These are phyloP conservation scores for Leccinum rimulosum DNA, from an alignment of 768 basidiomycete species.

Conservation along the genomic window DNA sequence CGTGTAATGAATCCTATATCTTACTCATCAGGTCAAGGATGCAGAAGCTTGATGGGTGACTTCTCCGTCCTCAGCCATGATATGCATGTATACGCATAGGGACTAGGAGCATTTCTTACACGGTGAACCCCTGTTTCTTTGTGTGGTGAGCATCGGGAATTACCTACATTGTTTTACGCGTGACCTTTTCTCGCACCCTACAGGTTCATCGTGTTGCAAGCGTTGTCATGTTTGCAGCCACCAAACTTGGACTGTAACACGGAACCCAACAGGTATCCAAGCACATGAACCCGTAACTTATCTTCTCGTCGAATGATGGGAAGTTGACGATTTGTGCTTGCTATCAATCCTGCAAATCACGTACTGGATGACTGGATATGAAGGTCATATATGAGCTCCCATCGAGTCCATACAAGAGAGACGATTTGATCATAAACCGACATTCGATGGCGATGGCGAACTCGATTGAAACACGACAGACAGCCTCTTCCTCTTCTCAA, in stretches of 20 bases:
- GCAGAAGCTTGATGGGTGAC: conserved; percentile 24
- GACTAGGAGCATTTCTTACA: conserved; percentile 50
- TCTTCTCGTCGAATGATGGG: too few species aligned
- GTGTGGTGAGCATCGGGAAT: conserved; percentile 35
- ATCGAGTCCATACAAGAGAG: too few species aligned
- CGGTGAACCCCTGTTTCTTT: conserved; percentile 56
- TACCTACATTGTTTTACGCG: background rate
- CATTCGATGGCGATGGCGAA: too few species aligned
- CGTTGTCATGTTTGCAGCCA: conserved; percentile 10
- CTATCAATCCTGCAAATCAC: too few species aligned
- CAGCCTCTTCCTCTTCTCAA: too few species aligned
- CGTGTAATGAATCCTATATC: conserved; percentile 15
- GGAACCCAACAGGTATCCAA: background rate
- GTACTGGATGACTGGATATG: too few species aligned
- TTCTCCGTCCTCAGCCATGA: conserved; percentile 8
- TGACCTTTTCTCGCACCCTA: conserved; percentile 6
- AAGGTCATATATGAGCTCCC: too few species aligned
- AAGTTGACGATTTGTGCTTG: too few species aligned
- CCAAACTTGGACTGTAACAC: conserved; percentile 7
- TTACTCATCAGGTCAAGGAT: conserved; percentile 12
- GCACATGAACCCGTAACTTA: too few species aligned
- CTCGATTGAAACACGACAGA: too few species aligned
- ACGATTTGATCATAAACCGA: too few species aligned
- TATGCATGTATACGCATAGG: conserved; percentile 34
- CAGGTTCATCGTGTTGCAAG: conserved; percentile 15